Evolutionary conservation across 495 filamentous ascomycete species (phyloP).

Genomic region (Halenospora varia): DNA sequence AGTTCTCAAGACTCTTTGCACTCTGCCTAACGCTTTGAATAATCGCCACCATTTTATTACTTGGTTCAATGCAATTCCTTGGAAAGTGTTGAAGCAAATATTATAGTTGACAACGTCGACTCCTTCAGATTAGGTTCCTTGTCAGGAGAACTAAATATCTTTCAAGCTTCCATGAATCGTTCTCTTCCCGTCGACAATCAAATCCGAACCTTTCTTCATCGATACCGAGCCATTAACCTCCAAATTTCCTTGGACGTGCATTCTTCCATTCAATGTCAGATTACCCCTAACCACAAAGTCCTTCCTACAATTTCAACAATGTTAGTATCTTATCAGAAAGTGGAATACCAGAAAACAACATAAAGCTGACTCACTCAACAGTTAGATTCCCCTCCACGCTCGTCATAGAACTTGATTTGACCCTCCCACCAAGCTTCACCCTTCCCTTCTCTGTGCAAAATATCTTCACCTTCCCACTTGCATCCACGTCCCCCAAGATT

Average conservation of each 20-base stretch:
- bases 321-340: too few species aligned
- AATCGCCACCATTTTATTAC: too few species aligned
- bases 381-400: constrained; percentile 8
- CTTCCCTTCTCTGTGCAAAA: background rate
- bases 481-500: constrained; percentile 4
- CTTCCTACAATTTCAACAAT: constrained; percentile 8
- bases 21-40: too few species aligned
- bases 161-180: constrained; percentile 17
- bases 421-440: constrained; percentile 3
- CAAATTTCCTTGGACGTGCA: constrained; percentile 16
- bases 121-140: too few species aligned
- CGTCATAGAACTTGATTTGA: background rate
- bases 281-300: background rate
- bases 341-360: too few species aligned
- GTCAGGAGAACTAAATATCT: too few species aligned
- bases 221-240: constrained; percentile 13
- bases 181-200: constrained; percentile 22
- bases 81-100: too few species aligned
- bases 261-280: constrained; percentile 9
- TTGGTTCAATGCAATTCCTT: too few species aligned
- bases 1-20: too few species aligned
- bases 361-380: constrained; percentile 12
- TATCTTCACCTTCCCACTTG: constrained; percentile 4
- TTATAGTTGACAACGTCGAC: too few species aligned
- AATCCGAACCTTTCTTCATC: constrained; percentile 4